Conservation (phyloP, 345 rosid genomes). For the Triadica sebifera region DNA sequence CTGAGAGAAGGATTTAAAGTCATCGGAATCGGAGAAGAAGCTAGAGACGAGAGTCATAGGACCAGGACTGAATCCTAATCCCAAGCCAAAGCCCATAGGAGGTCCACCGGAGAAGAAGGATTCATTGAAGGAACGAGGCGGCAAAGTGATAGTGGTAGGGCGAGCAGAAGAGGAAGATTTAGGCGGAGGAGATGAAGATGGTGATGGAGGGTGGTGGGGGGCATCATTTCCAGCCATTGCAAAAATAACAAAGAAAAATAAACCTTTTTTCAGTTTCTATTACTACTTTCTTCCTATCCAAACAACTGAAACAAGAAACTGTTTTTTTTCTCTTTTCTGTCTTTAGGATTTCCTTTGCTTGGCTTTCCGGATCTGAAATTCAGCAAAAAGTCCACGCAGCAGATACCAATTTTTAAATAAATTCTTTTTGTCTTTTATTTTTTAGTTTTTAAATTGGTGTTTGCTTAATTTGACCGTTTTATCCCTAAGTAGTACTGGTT, state of each 20-base stretch:
- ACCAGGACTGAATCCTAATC: slow-evolving; percentile 82
- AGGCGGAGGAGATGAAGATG: slow-evolving; percentile 30
- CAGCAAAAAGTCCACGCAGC: slow-evolving; percentile 46
- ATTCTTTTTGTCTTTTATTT: not conserved
- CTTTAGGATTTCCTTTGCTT: not conserved
- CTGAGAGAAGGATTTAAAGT: slow-evolving; percentile 69
- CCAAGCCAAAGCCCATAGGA: slow-evolving; percentile 25
- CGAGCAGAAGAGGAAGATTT: slow-evolving; percentile 37
- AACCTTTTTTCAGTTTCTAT: not conserved
- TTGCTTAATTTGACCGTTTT: not conserved
- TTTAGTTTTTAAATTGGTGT: not conserved
- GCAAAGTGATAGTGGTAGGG: slow-evolving; percentile 48
- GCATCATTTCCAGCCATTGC: slow-evolving; percentile 47
- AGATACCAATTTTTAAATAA: not conserved
- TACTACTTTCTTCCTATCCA: not conserved
- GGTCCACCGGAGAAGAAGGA: slow-evolving; percentile 36
- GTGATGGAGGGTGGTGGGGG: not conserved
- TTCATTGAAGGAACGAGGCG: slow-evolving; percentile 51
- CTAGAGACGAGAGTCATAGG: slow-evolving; percentile 84
- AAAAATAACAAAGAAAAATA: not conserved
- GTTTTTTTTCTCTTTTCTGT: not conserved
- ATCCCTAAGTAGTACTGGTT: not conserved
- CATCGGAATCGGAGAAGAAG: slow-evolving; percentile 68
- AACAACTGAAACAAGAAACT: not conserved
- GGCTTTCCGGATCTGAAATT: slow-evolving; percentile 34